Conservation (phyloP, 768 basidiomycete genomes). For the Boletus pseudopeckii region DNA sequence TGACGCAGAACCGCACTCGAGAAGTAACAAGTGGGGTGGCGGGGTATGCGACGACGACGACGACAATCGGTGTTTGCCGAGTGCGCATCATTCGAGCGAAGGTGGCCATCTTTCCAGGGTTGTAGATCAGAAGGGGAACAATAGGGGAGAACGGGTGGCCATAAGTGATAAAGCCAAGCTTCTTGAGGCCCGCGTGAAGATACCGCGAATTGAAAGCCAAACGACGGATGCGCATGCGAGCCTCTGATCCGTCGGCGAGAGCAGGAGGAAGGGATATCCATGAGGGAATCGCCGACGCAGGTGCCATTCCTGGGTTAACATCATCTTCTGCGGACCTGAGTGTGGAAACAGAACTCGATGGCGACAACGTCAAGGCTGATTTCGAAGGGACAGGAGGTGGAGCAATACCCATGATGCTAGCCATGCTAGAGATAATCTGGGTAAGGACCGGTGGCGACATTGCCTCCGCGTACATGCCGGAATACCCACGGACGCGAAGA, state of each 20-base stretch:
- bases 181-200: conserved; percentile 78
- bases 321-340: conserved; percentile 40
- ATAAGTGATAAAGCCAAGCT: conserved; percentile 96
- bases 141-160: conserved; percentile 90
- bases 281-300: conserved; percentile 58
- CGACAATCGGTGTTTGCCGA: conserved; percentile 74
- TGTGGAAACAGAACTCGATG: conserved; percentile 29
- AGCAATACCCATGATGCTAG: conserved; percentile 89
- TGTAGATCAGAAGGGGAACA: conserved; percentile 87
- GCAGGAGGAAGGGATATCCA: conserved; percentile 76
- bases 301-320: conserved; percentile 66
- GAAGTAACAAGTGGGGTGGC: conserved; percentile 87
- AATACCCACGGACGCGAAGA: conserved; percentile 77
- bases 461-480: conserved; percentile 83
- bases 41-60: conserved; percentile 88
- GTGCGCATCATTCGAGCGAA: conserved; percentile 86
- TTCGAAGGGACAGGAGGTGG: conserved; percentile 34
- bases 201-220: conserved; percentile 96
- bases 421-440: conserved; percentile 90
- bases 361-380: conserved; percentile 23
- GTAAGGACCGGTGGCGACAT: conserved; percentile 90
- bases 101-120: conserved; percentile 89
- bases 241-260: conserved; percentile 82
- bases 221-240: conserved; percentile 74
- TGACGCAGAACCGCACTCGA: conserved; percentile 91